Percentiles rank a stretch among this genome's conserved stretches.
phyloP scores from a whole-genome alignment of 371 early-diverging fungal species.

The Mortierella sp. region DNA sequence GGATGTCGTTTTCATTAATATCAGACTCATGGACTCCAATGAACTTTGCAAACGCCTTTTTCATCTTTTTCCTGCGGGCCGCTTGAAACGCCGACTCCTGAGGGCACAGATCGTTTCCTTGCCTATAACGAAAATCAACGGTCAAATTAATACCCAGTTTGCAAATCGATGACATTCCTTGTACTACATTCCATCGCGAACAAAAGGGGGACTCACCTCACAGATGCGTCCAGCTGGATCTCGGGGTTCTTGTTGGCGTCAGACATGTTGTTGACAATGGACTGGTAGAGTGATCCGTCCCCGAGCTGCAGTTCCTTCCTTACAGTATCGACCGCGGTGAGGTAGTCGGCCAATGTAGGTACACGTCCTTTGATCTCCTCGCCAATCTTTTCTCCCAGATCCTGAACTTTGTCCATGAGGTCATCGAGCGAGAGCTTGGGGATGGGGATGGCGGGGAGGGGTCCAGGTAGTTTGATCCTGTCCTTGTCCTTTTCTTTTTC shows the following conservation, averaged over 20 bases:
- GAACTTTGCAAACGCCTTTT: slow-evolving; percentile 74
- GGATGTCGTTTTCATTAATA: slow-evolving; percentile 75
- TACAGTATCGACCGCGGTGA: slow-evolving; percentile 34
- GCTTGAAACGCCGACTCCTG: slow-evolving; percentile 65
- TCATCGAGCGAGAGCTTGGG: slow-evolving; percentile 50
- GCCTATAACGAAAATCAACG: slow-evolving; percentile 18
- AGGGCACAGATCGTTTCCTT: slow-evolving; percentile 60
- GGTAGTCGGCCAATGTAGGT: slow-evolving; percentile 51
- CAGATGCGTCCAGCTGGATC: slow-evolving; percentile 51
- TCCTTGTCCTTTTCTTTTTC: slow-evolving; percentile 12
- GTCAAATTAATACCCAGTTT: not conserved
- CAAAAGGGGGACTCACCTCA: slow-evolving; percentile 20
- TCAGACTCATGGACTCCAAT: slow-evolving; percentile 71
- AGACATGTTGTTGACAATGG: slow-evolving; percentile 49
- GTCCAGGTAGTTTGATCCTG: slow-evolving; percentile 47
- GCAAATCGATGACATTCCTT: not conserved
- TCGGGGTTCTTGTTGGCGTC: slow-evolving; percentile 55
- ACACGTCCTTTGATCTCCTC: slow-evolving; percentile 56
- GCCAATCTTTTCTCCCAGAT: slow-evolving; percentile 39
- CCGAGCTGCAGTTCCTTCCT: slow-evolving; percentile 48
- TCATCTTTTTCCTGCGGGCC: slow-evolving; percentile 63
- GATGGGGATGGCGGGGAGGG: slow-evolving; percentile 43
- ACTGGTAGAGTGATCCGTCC: slow-evolving; percentile 55
- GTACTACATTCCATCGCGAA: not conserved
- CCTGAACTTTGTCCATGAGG: slow-evolving; percentile 39